Base-by-base conservation (phyloP, 1,284 basidiomycete species). In the Leccinum variabile region DNA sequence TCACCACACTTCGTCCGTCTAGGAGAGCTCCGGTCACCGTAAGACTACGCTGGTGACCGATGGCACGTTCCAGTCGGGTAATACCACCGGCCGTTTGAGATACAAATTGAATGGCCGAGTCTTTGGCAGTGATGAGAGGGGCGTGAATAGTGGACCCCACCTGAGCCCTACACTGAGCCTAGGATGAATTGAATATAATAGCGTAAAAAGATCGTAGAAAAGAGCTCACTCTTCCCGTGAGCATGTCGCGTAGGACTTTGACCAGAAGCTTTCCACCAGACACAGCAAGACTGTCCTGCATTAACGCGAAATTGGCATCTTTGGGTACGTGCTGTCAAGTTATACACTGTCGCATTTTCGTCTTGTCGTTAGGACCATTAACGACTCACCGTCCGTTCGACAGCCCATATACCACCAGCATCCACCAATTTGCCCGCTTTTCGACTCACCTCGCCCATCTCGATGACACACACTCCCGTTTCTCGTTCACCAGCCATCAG, bases 181-280 rank as follows among this genome's bases (percentile, higher is more conserved):
- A 60, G 18, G 50, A 16, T 55, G 30, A 14, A 37, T 14, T 62
- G n/a, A 58, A 41, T 41, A 41, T 32, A 28, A 3, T 5, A 46
- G 28, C 16, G 8, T 25, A 28, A 28, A 28, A 57, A 85, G 25
- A 60, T 2, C 9, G 3, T 25, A 50, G 10, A 63, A 25, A 18
- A 82, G 83, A 66, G 11, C 62, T 65, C 39, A 76, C 72, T 58
- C 74, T 76, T 62, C 76, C 76, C 0, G 68, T 64, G 8, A 84
- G 73, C 75, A 95, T 87, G 56, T 86, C 77, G 35, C 87, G 80
- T 4, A 97, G 75, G 4, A 91, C 85, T 1, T 84, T 77, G 0
- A 95, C 87, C 18, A 98, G 44, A 52, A 72, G 71, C 35, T 81
- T 74, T 0, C 91, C 93, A 0, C 93, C 94, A n/a, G 78, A 72